Evolutionary conservation across 805 yeast species (phyloP), one percentile per base, ranked within the genome.

Genomic region (Metschnikowia cubensis): DNA sequence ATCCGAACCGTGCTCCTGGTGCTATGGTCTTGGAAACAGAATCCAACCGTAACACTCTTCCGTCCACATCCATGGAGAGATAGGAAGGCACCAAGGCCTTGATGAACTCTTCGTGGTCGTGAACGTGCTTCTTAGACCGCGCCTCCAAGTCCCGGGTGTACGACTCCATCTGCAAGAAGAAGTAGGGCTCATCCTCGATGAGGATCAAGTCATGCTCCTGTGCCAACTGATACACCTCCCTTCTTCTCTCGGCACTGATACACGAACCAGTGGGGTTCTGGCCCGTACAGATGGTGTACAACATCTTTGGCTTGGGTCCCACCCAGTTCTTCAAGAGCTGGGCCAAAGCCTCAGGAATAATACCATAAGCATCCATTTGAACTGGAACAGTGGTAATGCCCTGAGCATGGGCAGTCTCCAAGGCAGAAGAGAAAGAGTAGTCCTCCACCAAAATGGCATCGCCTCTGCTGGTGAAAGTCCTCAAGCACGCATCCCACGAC

Each of bases 221-320:
- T 34, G 96, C 92, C 54, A 92, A 65, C 53, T 80, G 77, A 70
- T 90, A 91, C 58, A 94, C 79, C 50, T 77, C 81, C 54, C 71
- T 66, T 73, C 97, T 87, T 74, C 98, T 83, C 62, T 88, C 91
- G 25, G 62, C 70, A 34, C 85, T 74, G 61, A 94, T 74, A 21
- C 89, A 87, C 3, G 96, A 84, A 35, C 99, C 99, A 17, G 97
- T 91, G 56, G 99, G 99, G 78, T 92, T 92, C 75, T 94, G 98
- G 55, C 99, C 99, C 7, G 98, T 94, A 57, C 94, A 85, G 60
- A 92, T 89, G 37, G 94, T 84, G 80, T 94, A 94, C 59, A 92
- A 75, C 52, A 92, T 73, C 69, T 86, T 89, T 58, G 98, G 98
- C 69, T 83, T 83, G 81, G 79, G 49, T 73, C 61, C 84, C 13